Conservation (phyloP, 805 yeast species). For the Starmerella vaccinii region DNA sequence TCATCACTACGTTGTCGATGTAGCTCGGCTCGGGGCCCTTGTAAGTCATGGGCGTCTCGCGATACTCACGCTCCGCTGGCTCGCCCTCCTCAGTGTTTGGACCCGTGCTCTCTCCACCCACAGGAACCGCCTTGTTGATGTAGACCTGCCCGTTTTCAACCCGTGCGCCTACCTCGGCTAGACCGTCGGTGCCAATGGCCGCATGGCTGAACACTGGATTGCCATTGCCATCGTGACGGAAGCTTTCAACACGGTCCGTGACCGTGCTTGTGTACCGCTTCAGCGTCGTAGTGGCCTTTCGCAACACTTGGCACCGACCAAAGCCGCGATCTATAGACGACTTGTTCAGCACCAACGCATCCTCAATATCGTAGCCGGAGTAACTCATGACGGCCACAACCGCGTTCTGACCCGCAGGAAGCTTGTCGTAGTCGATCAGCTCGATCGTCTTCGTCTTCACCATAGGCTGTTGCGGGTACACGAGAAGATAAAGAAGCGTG, state of each 20-base stretch:
- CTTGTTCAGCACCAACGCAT: constrained; percentile 90
- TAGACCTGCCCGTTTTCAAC: constrained; percentile 90
- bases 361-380: constrained; percentile 98
- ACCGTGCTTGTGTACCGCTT: constrained; percentile 92
- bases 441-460: constrained; percentile 96
- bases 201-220: constrained; percentile 73
- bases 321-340: constrained; percentile 92
- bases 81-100: constrained; percentile 16
- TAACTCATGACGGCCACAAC: constrained; percentile 98
- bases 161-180: constrained; percentile 89
- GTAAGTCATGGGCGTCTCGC: constrained; percentile 85
- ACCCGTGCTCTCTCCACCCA: constrained; percentile 49
- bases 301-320: constrained; percentile 92
- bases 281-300: constrained; percentile 80
- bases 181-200: constrained; percentile 85
- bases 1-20: constrained; percentile 95
- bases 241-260: constrained; percentile 81
- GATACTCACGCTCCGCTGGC: constrained; percentile 46
- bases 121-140: constrained; percentile 84
- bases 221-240: constrained; percentile 53
- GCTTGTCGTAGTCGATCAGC: constrained; percentile 84
- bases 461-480: constrained; percentile 99
- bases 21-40: constrained; percentile 94
- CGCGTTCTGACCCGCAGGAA: constrained; percentile 98
- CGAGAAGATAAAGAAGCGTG: constrained; percentile 85